Base-by-base conservation (phyloP, 2,329 filamentous ascomycete species). In the Dactylellina cionopaga region DNA sequence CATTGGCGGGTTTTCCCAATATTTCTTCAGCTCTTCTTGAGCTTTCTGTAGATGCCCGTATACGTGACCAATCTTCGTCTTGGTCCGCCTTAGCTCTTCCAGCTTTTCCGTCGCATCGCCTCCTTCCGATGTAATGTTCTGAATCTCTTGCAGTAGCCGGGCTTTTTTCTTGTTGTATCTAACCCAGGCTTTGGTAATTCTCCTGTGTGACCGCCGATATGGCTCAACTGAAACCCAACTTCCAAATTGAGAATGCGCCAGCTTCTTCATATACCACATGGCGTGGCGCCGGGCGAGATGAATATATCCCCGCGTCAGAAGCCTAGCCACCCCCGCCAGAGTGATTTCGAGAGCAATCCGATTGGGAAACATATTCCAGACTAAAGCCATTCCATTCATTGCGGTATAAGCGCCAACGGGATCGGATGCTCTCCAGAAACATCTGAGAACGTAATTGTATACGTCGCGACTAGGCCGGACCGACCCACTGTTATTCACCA, bases 341-440 rank as follows among this genome's bases (percentile, higher is more conserved):
- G 58, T 71, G 27, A 71, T 58, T n/a, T 71, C 58, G 3, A 64
- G 25, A 25, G 46, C 58, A 9, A 6, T 6, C 22, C 52, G 43
- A 2, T 46, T 37, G 2, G 59, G 58, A 17, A 33, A 52, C 44
- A 59, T 49, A 2, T 64, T 58, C 66, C 66, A 71, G 6, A 71
- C 66, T 24, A 64, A 10, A 4, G 43, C 43, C 66, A 71, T 71
- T n/a, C 66, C 66, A 10, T 71, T 41, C 66, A 71, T 71, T 41
- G 66, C 66, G 1, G 66, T 71, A 17, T 71, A 64, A 10, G 66
- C 66, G 5, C 66, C 66, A 15, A 71, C 51, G n/a, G 58, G 58
- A 17, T 71, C 66, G 15, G 25, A 15, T 2, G 31, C 58, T 19
- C 46, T 49, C 66, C 66, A 71, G 33, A 71, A 71, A 29, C 19